phyloP scores from a whole-genome alignment of 306 rosid genomes.

The Dalbergia cultrata region DNA sequence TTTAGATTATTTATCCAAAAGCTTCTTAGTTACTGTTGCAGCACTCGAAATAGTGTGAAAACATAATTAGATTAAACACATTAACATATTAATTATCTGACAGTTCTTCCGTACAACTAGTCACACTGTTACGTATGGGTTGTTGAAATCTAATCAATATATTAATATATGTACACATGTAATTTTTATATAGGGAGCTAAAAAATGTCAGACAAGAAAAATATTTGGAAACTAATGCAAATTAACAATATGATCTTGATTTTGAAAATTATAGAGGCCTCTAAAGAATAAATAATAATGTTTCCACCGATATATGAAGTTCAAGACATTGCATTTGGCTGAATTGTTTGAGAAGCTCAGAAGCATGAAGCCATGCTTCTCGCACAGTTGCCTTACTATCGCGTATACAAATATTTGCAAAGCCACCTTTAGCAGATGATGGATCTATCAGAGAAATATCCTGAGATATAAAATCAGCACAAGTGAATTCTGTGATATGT shows the following conservation, averaged over 20 bases:
- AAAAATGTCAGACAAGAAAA: background rate
- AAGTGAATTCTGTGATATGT: background rate
- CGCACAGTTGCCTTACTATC: too few relatives aligned
- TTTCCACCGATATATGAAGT: background rate
- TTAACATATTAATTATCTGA: too few relatives aligned
- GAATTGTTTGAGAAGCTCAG: constrained; percentile 22
- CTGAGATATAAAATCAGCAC: background rate
- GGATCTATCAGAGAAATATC: background rate
- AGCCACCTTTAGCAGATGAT: background rate
- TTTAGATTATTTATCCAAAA: background rate
- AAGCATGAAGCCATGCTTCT: background rate
- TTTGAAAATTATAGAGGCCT: too few relatives aligned
- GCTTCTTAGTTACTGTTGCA: background rate
- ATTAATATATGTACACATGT: too few relatives aligned
- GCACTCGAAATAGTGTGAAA: too few relatives aligned
- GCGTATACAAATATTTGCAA: background rate
- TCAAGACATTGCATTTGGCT: background rate
- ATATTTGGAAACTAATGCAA: background rate
- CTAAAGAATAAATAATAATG: too few relatives aligned
- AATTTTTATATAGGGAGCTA: too few relatives aligned
- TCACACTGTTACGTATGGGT: too few relatives aligned
- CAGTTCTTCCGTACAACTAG: too few relatives aligned
- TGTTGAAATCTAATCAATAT: too few relatives aligned
- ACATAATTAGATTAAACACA: too few relatives aligned
- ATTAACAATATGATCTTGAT: background rate